Conservation (phyloP, 2,329 filamentous ascomycete genomes). For the Calonectria hawksworthii region DNA sequence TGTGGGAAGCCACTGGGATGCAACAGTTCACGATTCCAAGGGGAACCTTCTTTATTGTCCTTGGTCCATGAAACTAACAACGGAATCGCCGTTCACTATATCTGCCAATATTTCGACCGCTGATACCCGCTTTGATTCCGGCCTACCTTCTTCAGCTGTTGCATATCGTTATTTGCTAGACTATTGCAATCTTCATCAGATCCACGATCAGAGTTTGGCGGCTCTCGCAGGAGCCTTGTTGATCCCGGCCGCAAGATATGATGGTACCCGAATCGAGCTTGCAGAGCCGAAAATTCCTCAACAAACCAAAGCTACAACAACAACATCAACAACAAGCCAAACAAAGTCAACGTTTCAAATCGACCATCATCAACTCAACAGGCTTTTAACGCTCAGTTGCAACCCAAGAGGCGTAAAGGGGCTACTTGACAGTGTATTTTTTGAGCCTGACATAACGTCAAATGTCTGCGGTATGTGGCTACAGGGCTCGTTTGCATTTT, state of each 20-base stretch:
- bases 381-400: slow-evolving; percentile 38
- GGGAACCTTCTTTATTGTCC: slow-evolving; percentile 35
- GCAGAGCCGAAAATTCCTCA: slow-evolving; percentile 4
- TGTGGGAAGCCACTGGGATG: slow-evolving; percentile 42
- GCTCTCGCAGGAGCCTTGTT: slow-evolving; percentile 47
- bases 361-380: slow-evolving; percentile 23
- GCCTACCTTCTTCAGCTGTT: slow-evolving; percentile 24
- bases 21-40: slow-evolving; percentile 34
- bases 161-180: slow-evolving; percentile 44
- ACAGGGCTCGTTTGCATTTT: slow-evolving; percentile 35
- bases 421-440: slow-evolving; percentile 38
- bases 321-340: rapidly evolving
- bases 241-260: slow-evolving; percentile 45
- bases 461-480: slow-evolving; percentile 41
- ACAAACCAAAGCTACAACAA: not conserved
- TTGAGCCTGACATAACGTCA: slow-evolving; percentile 31
- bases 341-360: not conserved
- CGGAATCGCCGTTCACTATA: slow-evolving; percentile 13
- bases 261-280: slow-evolving; percentile 34
- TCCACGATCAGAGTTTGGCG: slow-evolving; percentile 43
- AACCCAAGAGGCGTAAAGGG: slow-evolving; percentile 33
- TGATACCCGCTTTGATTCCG: not conserved
- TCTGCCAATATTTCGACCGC: not conserved
- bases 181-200: slow-evolving; percentile 45
- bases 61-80: slow-evolving; percentile 23